Evolutionary conservation across 1,139 yeast genomes (phyloP).

Genomic region (Petasospora fabianii): DNA sequence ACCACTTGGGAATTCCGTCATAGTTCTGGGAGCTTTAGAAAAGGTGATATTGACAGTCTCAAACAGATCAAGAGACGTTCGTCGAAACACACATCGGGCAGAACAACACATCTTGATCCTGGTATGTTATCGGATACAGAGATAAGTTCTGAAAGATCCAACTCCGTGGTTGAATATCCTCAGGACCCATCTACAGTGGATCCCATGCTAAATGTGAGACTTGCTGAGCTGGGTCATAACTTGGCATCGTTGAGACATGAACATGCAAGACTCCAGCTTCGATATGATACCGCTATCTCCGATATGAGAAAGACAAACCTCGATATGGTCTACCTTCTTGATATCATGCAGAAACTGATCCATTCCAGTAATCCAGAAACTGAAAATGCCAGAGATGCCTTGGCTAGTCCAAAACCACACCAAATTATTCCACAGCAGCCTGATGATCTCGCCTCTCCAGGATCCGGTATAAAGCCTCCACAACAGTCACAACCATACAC

Average conservation of each 20-base stretch:
- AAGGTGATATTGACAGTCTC: conserved; percentile 58
- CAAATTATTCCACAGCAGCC: conserved; percentile 3
- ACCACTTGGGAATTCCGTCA: conserved; percentile 70
- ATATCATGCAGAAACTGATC: conserved; percentile 38
- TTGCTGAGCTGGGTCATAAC: conserved; percentile 41
- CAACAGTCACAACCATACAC: conserved; percentile 8
- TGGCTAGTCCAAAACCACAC: conserved; percentile 5
- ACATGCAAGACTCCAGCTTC: conserved; percentile 36
- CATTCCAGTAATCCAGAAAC: conserved; percentile 8
- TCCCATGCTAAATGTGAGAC: conserved; percentile 31
- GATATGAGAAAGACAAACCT: conserved; percentile 45
- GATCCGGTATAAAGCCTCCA: conserved; percentile 9
- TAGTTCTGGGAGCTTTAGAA: conserved; percentile 58
- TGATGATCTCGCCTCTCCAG: conserved; percentile 22
- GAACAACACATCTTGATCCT: conserved; percentile 9
- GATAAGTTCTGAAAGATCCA: conserved; percentile 21
- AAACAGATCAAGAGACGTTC: conserved; percentile 62
- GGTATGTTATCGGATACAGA: conserved; percentile 21
- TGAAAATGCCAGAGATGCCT: conserved; percentile 1
- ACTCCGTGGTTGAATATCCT: conserved; percentile 14
- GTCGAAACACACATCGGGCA: conserved; percentile 43
- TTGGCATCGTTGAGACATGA: conserved; percentile 37
- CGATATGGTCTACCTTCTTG: conserved; percentile 49
- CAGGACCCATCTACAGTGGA: conserved; percentile 11
- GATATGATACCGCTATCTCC: conserved; percentile 43